Evolutionary conservation across 495 filamentous ascomycete genomes (phyloP), one percentile per base, ranked within the genome.

Genomic region (Viridothelium virens): DNA sequence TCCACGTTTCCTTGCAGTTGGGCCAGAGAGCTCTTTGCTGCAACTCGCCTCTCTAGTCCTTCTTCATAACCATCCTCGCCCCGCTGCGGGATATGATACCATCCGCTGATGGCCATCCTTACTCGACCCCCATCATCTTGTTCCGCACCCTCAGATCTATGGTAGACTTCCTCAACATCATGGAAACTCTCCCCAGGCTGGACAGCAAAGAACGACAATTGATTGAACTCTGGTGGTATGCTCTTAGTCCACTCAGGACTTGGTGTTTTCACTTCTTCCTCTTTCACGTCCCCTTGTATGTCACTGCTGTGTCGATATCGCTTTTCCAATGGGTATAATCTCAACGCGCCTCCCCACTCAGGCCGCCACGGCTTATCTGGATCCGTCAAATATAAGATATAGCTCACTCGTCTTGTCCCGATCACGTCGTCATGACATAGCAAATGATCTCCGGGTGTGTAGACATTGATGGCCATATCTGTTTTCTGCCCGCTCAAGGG

Each of bases 381-480:
- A 70, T 96, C 91, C 36, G 90, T 93, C 62, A 99, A 81, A 75
- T 99, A 99, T 63, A 99, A 82, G 69, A 99, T 99, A 75, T 97
- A 99, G 80, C 90, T 94, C 64, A 99, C 85, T 64, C 91, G 86
- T 38, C 94, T 83, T 70, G 87, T 95, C 31, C 94, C 94, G 76
- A 99, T 99, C 36, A 97, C 95, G 77, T 99, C 94, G 80, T 99
- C 94, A 71, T 99, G 94, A 76, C 93, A 96, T 56, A 99, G 80
- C 3, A 99, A 82, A 77, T 96, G 94, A 72, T 92, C 96, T 18
- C 93, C 92, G 61, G 95, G 94, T 1, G 90, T 96, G 75, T 99
- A 99, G 48, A 97, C 86, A 76, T 97, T 99, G 80, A 99, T 96
- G 48, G 94, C 94, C 95, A 97, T 97, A 77, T 99, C 94, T 38